Percentiles rank a stretch among this genome's conserved stretches.
Conservation (phyloP, 169 alveolate genomes). For the Cryptosporidium parvum region DNA sequence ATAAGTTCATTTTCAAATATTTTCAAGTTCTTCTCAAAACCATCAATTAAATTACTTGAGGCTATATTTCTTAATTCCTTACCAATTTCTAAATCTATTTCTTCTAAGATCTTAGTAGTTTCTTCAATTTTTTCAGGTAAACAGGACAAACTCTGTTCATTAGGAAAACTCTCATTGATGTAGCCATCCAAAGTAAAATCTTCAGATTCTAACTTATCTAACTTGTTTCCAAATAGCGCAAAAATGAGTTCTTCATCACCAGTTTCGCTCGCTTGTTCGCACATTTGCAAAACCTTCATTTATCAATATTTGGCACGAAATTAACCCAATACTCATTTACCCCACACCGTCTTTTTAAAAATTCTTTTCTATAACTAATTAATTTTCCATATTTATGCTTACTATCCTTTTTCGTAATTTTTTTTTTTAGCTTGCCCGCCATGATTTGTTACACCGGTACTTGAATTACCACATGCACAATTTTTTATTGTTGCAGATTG, state of each 20-base stretch:
- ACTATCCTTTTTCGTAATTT: background rate
- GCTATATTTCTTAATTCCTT: slow-evolving; percentile 19
- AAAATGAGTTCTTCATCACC: background rate
- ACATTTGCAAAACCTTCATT: background rate
- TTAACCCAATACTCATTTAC: background rate
- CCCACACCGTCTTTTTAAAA: background rate
- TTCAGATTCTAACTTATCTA: background rate
- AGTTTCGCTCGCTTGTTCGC: background rate
- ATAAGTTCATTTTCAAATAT: slow-evolving; percentile 18
- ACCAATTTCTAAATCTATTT: slow-evolving; percentile 19
- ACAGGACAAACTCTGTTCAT: slow-evolving; percentile 51
- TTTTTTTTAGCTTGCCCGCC: background rate
- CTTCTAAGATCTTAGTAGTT: background rate
- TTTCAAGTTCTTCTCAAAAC: background rate
- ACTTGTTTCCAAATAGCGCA: background rate
- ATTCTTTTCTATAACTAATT: background rate
- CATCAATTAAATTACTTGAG: slow-evolving; percentile 13
- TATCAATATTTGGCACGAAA: background rate
- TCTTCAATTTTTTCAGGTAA: background rate
- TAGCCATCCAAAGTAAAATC: slow-evolving; percentile 24
- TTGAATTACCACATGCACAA: slow-evolving; percentile 20
- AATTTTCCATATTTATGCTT: background rate
- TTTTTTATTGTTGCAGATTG: background rate
- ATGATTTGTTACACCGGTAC: slow-evolving; percentile 8
- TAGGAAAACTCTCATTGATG: slow-evolving; percentile 36